Conservation (phyloP, 495 filamentous ascomycete species). For the Neurospora cerealis region DNA sequence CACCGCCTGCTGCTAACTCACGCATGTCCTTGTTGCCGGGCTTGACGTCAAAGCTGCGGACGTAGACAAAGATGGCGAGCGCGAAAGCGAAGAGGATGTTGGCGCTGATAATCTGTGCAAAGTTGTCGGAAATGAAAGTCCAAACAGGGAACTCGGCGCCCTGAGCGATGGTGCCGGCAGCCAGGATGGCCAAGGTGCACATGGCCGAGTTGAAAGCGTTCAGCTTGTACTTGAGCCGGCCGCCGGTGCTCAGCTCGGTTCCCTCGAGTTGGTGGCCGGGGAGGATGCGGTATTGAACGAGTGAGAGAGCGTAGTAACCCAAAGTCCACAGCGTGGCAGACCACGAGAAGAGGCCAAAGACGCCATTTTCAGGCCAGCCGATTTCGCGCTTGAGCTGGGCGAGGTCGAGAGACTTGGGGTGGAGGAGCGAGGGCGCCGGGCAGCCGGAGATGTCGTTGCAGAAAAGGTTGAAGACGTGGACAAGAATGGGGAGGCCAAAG, state of each 20-base stretch:
- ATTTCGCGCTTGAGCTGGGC: slow-evolving; percentile 64
- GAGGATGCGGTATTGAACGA: slow-evolving; percentile 65
- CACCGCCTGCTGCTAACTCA: slow-evolving; percentile 70
- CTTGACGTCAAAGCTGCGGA: slow-evolving; percentile 70
- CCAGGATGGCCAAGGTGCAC: slow-evolving; percentile 54
- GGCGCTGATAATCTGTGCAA: slow-evolving; percentile 70
- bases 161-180: slow-evolving; percentile 62
- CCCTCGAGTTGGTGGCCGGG: slow-evolving; percentile 68
- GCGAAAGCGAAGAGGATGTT: slow-evolving; percentile 64
- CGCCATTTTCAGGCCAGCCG: slow-evolving; percentile 64
- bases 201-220: slow-evolving; percentile 79
- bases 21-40: slow-evolving; percentile 57
- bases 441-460: slow-evolving; percentile 93
- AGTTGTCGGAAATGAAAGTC: slow-evolving; percentile 90
- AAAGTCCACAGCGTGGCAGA: slow-evolving; percentile 55
- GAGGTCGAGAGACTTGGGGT: slow-evolving; percentile 60
- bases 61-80: slow-evolving; percentile 67
- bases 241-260: slow-evolving; percentile 57
- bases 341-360: slow-evolving; percentile 51
- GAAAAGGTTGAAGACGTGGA: slow-evolving; percentile 68
- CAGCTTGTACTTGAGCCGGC: slow-evolving; percentile 75
- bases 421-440: slow-evolving; percentile 74
- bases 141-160: slow-evolving; percentile 79
- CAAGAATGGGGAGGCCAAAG: slow-evolving; percentile 63
- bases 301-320: slow-evolving; percentile 70